A percentile compares a stretch with the other conserved stretches of the same genome.
Conservation (phyloP, 371 early-diverging fungal genomes). For the Mucor mucedo region DNA sequence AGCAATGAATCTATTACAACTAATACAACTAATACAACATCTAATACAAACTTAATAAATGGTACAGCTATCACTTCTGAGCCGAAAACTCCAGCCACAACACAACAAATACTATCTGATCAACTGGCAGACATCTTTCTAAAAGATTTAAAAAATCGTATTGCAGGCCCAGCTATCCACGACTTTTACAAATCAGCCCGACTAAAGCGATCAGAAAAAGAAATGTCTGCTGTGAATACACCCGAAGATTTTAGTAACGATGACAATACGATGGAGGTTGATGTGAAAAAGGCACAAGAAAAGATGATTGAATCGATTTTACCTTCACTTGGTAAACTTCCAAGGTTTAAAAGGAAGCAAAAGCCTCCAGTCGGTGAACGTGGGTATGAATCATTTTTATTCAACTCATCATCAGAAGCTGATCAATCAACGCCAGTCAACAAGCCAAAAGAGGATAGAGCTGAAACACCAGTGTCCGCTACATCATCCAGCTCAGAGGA, state of each 20-base stretch:
- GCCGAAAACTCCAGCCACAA: background rate
- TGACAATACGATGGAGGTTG: background rate
- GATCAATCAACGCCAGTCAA: background rate
- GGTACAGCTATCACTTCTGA: background rate
- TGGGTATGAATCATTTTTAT: constrained; percentile 11
- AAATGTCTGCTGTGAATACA: constrained; percentile 1
- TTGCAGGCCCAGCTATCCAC: constrained; percentile 60
- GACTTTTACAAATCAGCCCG: constrained; percentile 54
- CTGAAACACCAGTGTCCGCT: constrained; percentile 10
- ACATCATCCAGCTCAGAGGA: constrained; percentile 30
- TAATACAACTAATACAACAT: background rate
- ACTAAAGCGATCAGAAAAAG: constrained; percentile 24
- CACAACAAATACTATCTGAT: constrained; percentile 48
- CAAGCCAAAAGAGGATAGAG: background rate
- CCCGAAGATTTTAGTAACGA: background rate
- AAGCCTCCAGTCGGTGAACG: constrained; percentile 9
- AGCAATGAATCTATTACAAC: background rate
- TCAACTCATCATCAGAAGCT: background rate
- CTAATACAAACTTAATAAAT: constrained; percentile 4
- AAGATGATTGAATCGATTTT: constrained; percentile 23
- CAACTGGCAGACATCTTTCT: constrained; percentile 63
- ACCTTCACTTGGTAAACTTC: constrained; percentile 34
- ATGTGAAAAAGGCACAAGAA: constrained; percentile 8
- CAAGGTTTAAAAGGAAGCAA: constrained; percentile 45
- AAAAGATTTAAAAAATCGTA: constrained; percentile 63